These are phyloP conservation scores for Lecanosticta acicola DNA, from an alignment of 2,329 filamentous ascomycete species.

Conservation along the genomic window DNA sequence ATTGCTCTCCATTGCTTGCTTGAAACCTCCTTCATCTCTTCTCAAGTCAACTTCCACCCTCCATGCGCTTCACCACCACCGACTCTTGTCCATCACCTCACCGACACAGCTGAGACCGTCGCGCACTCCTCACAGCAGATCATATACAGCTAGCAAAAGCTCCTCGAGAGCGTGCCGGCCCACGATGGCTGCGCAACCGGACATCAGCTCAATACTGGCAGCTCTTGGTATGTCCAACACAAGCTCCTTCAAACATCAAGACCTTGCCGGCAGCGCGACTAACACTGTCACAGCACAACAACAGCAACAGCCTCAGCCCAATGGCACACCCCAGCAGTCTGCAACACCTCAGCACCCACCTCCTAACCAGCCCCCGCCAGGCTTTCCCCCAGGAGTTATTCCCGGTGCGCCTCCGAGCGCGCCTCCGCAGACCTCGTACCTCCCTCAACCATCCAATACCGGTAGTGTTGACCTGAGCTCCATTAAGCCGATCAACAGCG, in stretches of 20 bases:
- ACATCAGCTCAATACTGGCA: slow-evolving; percentile 49
- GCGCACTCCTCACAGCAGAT: no score
- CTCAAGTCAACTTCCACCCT: background rate
- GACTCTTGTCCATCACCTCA: background rate
- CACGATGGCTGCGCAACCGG: slow-evolving; percentile 41
- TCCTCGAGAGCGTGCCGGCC: slow-evolving; percentile 7
- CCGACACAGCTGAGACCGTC: no score
- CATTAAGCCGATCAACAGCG: slow-evolving; percentile 72
- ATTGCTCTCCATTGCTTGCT: no score
- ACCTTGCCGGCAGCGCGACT: background rate
- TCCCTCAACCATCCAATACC: slow-evolving; percentile 65
- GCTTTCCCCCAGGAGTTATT: slow-evolving; percentile 35
- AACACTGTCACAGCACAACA: slow-evolving; percentile 12
- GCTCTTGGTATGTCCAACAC: slow-evolving; percentile 38
- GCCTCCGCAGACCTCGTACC: slow-evolving; percentile 29
- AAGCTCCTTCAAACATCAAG: background rate
- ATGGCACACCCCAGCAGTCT: slow-evolving; percentile 33
- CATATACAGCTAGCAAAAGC: no score
- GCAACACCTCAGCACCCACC: slow-evolving; percentile 44
- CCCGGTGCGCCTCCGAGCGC: slow-evolving; percentile 35
- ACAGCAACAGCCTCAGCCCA: slow-evolving; percentile 35
- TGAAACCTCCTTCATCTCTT: background rate
- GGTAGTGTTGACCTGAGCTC: slow-evolving; percentile 74
- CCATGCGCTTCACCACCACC: background rate
- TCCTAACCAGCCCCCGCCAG: slow-evolving; percentile 34